Base-by-base conservation (phyloP, 306 rosid genomes). In the Casuarina cunninghamiana region DNA sequence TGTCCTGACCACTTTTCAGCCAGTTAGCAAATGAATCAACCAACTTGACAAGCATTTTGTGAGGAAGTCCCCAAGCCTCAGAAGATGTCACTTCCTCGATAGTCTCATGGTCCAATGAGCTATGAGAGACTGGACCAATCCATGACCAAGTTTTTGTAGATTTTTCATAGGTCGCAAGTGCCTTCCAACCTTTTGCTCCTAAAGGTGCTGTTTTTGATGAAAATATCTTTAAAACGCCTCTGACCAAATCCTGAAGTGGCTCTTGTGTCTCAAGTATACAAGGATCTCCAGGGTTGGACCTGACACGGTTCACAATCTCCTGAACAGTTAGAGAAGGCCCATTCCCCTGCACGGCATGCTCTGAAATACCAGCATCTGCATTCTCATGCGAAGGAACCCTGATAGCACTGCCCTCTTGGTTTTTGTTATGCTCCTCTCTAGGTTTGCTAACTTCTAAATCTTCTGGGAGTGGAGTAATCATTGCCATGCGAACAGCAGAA, bases 1-100 rank as follows among this genome's bases (percentile, higher is more conserved):
- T 96, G 83, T 96, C 98, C 77, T 96, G 99, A 79, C 99, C 98
- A 83, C 98, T 88, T 91, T 96, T 96, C 68, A 96, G 90, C 99
- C 98, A 96, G 89, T 91, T 96, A 70, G 99, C 99, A 73, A 93
- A 96, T 10, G 92, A 90, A 87, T 96, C 99, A 54, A 96, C 99
- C 90, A 96, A 81, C 87, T 96, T 96, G 75, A 93, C 97, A 74
- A 96, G 93, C 97, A 90, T 96, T 84, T 93, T 93, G 85, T 91
- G 91, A 69, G 97, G 97, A 84, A 96, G 91, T 83, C 88, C 86
- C 99, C 99, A 96, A 48, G 92, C 94, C 75, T 93, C 99, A 73
- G 99, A 90, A 83, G 96, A 93, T 51, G 89, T 84, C 51, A 84
- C 90, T 79, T 90, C 99, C 84, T 96, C 98, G 43, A 85, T 73